phyloP scores from a whole-genome alignment of 2,329 filamentous ascomycete genomes.

The Colletotrichum sp. region DNA sequence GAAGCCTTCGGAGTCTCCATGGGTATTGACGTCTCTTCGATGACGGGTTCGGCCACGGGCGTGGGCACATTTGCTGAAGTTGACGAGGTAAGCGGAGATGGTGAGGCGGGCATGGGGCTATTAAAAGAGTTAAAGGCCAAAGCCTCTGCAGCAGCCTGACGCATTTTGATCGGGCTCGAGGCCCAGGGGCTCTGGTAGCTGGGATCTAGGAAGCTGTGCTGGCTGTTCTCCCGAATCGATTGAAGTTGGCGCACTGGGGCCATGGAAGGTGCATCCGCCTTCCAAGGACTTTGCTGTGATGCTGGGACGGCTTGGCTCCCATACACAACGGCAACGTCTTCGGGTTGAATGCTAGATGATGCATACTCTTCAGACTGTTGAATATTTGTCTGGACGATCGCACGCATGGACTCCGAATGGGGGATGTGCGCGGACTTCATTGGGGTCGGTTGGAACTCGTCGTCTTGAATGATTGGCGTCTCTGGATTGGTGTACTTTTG shows the following conservation, averaged over 20 bases:
- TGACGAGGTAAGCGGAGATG: background rate
- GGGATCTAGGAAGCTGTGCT: background rate
- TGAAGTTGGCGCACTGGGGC: background rate
- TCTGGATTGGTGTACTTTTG: background rate
- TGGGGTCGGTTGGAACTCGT: background rate
- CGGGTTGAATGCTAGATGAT: background rate
- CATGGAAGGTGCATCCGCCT: background rate
- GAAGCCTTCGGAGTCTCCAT: conserved; percentile 31
- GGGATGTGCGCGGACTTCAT: background rate
- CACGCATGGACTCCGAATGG: background rate
- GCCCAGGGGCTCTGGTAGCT: conserved; percentile 22
- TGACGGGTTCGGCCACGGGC: conserved; percentile 9
- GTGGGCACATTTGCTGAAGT: background rate
- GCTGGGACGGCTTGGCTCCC: background rate
- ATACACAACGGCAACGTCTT: background rate
- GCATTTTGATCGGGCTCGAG: conserved; percentile 16
- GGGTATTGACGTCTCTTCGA: conserved; percentile 24
- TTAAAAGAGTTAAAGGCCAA: background rate
- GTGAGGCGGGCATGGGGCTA: background rate
- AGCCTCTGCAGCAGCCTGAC: background rate
- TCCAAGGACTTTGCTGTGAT: conserved; percentile 16
- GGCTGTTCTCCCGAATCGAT: background rate
- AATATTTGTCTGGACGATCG: background rate
- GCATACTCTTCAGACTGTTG: background rate
- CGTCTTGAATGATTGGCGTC: background rate